phyloP scores from a whole-genome alignment of 2,329 filamentous ascomycete species.

The Venturia asperata region DNA sequence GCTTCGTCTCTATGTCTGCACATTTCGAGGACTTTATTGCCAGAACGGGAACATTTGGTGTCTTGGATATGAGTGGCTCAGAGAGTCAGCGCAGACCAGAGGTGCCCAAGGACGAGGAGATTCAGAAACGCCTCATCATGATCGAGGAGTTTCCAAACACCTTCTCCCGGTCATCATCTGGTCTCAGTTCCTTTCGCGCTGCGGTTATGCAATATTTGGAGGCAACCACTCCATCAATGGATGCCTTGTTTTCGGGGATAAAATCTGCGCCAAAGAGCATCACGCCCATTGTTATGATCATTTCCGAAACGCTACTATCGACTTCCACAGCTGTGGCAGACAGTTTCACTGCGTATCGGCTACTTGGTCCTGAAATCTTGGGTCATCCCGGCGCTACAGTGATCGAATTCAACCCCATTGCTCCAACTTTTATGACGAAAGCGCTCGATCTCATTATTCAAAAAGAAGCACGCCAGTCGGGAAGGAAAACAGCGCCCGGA shows the following conservation, averaged over 20 bases:
- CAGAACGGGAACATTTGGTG: constrained; percentile 71
- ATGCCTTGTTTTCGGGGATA: constrained; percentile 32
- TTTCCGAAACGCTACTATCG: constrained; percentile 84
- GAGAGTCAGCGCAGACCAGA: not conserved
- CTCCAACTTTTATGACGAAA: constrained; percentile 75
- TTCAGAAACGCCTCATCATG: constrained; percentile 29
- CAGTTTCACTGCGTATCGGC: constrained; percentile 83
- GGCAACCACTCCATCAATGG: constrained; percentile 53
- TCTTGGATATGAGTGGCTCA: constrained; percentile 47
- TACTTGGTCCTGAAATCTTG: constrained; percentile 80
- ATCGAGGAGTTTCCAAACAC: constrained; percentile 47
- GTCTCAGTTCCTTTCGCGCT: constrained; percentile 54
- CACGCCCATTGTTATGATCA: constrained; percentile 75
- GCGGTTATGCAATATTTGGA: constrained; percentile 70
- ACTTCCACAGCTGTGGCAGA: constrained; percentile 79
- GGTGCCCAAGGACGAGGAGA: constrained; percentile 19
- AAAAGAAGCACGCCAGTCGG: constrained; percentile 77
- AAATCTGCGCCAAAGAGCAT: constrained; percentile 38
- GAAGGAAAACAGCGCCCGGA: constrained; percentile 62
- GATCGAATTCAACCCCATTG: constrained; percentile 91
- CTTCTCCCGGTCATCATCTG: constrained; percentile 38
- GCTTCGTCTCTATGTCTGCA: constrained; percentile 61
- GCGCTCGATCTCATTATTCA: constrained; percentile 74
- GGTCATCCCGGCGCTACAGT: constrained; percentile 70
- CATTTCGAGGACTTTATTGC: constrained; percentile 92